These are phyloP conservation scores for Crithidia bombi DNA, from an alignment of 208 protist species.

Conservation along the genomic window DNA sequence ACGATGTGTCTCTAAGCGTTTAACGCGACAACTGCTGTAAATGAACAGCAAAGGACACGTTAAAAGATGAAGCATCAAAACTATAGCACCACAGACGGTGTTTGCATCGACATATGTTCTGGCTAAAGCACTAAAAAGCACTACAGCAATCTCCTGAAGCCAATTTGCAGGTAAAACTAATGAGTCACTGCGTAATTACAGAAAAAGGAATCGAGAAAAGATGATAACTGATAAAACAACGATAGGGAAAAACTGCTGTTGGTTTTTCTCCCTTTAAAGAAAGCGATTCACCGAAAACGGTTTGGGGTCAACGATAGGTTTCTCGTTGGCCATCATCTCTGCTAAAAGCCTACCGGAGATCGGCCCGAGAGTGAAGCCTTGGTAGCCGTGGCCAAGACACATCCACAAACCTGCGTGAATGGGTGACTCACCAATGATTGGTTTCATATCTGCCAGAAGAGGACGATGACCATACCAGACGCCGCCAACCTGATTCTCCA, in stretches of 20 bases:
- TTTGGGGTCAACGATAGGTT: slow-evolving; percentile 24
- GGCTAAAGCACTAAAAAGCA: no score
- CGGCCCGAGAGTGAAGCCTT: slow-evolving; percentile 25
- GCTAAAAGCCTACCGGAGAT: slow-evolving; percentile 29
- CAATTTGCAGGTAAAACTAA: no score
- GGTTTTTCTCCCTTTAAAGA: background rate
- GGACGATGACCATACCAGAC: slow-evolving; percentile 37
- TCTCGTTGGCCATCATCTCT: slow-evolving; percentile 36
- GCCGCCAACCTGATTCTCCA: slow-evolving; percentile 25
- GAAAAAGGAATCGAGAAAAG: slow-evolving; percentile 22
- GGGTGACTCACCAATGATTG: slow-evolving; percentile 35
- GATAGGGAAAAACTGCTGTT: background rate
- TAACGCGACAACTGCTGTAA: no score
- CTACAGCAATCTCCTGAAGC: no score
- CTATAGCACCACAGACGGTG: no score
- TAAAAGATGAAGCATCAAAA: no score
- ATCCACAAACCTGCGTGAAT: slow-evolving; percentile 29
- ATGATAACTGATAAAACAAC: background rate
- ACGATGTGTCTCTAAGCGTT: no score
- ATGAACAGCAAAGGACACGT: no score
- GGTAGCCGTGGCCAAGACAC: slow-evolving; percentile 31
- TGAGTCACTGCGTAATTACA: no score
- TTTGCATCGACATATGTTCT: no score
- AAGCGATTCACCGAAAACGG: slow-evolving; percentile 33
- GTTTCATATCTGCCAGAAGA: slow-evolving; percentile 39